Conservation (phyloP, 352 stramenopile genomes). For the Thalassiosira mediterranea region DNA sequence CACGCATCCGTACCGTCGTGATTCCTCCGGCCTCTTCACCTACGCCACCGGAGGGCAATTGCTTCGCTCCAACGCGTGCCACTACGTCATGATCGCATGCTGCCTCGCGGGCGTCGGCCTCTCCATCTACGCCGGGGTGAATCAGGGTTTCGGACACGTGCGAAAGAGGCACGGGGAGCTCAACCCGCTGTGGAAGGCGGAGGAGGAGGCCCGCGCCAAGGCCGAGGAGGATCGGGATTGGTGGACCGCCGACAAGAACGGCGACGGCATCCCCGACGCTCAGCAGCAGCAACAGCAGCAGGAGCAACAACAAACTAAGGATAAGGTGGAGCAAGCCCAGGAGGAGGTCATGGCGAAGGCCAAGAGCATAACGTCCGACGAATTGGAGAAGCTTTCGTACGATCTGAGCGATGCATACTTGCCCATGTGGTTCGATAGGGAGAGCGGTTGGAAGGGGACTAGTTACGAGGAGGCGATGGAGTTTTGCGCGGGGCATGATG, state of each 20-base stretch:
- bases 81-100: not conserved
- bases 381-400: constrained; percentile 20
- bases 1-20: not conserved
- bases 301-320: too few species aligned
- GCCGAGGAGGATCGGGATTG: constrained; percentile 5
- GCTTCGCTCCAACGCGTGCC: constrained; percentile 5
- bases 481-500: constrained; percentile 39
- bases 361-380: too few species aligned
- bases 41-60: not conserved
- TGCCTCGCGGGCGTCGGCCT: constrained; percentile 12
- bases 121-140: constrained; percentile 18
- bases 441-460: constrained; percentile 34
- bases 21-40: too few species aligned
- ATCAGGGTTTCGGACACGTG: constrained; percentile 30
- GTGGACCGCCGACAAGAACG: not conserved
- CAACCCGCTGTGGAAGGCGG: constrained; percentile 17
- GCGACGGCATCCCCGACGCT: not conserved
- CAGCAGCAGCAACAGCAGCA: not conserved
- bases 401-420: constrained; percentile 22
- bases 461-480: constrained; percentile 35
- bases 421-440: constrained; percentile 45
- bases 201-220: constrained; percentile 13
- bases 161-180: constrained; percentile 5
- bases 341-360: too few species aligned
- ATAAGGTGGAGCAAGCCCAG: too few species aligned